Conservation (phyloP, 2,329 filamentous ascomycete genomes). For the Aulographum hederae region DNA sequence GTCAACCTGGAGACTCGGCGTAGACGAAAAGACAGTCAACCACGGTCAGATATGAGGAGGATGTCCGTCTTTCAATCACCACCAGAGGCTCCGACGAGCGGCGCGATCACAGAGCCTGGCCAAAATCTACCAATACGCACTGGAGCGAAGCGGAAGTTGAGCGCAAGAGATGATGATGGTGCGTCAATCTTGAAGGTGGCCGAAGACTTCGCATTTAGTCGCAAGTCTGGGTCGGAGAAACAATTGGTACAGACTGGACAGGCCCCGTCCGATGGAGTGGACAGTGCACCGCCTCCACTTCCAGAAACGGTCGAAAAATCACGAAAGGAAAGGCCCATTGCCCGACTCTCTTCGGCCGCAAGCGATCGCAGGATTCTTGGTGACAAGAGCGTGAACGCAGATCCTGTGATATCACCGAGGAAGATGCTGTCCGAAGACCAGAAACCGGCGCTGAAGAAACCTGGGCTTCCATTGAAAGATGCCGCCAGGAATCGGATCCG, state of each 20-base stretch:
- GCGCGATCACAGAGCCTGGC: conserved; percentile 11
- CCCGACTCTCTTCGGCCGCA: not conserved
- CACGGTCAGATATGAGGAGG: not conserved
- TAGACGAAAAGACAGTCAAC: conserved; percentile 29
- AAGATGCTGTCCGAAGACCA: conserved; percentile 13
- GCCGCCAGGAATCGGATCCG: conserved; percentile 3
- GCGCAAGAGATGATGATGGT: conserved; percentile 24
- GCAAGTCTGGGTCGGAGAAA: not conserved
- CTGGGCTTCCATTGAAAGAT: not conserved
- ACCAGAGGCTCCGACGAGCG: conserved; percentile 17
- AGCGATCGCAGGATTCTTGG: not conserved
- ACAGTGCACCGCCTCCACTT: too few species aligned
- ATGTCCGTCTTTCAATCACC: conserved; percentile 22
- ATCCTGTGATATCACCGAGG: conserved; percentile 22
- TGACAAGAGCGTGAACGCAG: conserved; percentile 24
- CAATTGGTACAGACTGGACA: too few species aligned
- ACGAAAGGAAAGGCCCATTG: not conserved
- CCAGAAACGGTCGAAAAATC: too few species aligned
- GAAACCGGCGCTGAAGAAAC: too few species aligned
- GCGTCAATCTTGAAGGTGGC: conserved; percentile 6
- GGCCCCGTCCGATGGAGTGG: not conserved
- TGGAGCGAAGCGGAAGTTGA: conserved; percentile 39
- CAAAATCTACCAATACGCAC: conserved; percentile 18
- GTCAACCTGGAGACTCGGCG: conserved; percentile 33
- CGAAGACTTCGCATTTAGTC: conserved; percentile 29